Percentiles rank a stretch among this genome's conserved stretches.
Evolutionary conservation across 768 basidiomycete genomes (phyloP).

Genomic region (Mycena pura): DNA sequence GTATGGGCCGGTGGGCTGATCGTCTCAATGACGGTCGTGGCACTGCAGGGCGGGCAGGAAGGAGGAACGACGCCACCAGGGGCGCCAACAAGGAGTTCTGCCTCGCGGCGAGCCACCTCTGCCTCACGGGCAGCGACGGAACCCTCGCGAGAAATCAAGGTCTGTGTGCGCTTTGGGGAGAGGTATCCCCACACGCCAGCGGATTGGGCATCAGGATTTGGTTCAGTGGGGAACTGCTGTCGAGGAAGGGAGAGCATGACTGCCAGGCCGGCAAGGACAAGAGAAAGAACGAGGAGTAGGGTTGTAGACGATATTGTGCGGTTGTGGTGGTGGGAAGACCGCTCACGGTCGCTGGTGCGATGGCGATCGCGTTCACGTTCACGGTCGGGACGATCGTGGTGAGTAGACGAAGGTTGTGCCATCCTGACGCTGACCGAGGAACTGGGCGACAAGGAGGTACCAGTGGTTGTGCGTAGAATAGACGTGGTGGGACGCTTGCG

Average conservation of each 20-base stretch:
- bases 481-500: conserved; percentile 66
- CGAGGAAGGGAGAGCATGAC: conserved; percentile 89
- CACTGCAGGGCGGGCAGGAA: conserved; percentile 66
- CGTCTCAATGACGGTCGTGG: conserved; percentile 62
- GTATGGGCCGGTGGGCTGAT: conserved; percentile 69
- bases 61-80: conserved; percentile 78
- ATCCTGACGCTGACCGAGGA: conserved; percentile 73
- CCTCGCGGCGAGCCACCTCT: conserved; percentile 88
- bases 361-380: conserved; percentile 36
- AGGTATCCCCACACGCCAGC: conserved; percentile 75
- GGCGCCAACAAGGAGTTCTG: conserved; percentile 81
- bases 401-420: conserved; percentile 88
- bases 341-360: conserved; percentile 60
- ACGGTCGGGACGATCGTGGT: conserved; percentile 69
- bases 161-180: conserved; percentile 83
- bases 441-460: conserved; percentile 80
- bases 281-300: conserved; percentile 83
- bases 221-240: conserved; percentile 40
- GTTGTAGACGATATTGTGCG: conserved; percentile 91
- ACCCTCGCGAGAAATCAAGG: conserved; percentile 79
- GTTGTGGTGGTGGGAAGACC: conserved; percentile 76
- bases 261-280: conserved; percentile 86
- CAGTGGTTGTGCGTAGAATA: conserved; percentile 61
- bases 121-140: conserved; percentile 84
- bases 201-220: conserved; percentile 41